These are phyloP conservation scores for Meripilus lineatus DNA, from an alignment of 1,284 basidiomycete species.

Conservation along the genomic window DNA sequence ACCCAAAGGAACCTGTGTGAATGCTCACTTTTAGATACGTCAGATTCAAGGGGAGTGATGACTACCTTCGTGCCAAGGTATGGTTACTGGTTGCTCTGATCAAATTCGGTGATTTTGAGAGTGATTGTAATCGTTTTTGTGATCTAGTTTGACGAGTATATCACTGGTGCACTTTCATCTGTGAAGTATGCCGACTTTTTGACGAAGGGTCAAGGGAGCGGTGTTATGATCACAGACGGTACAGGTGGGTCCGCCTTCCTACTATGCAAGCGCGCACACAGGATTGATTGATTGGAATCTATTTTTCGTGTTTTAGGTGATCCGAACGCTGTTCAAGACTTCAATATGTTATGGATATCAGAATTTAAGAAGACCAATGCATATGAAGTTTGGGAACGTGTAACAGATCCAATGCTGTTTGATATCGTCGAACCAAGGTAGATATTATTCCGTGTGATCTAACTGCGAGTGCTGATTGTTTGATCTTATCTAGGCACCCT, in stretches of 20 bases:
- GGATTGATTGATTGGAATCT: slow-evolving; percentile 7
- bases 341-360: slow-evolving; percentile 79
- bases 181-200: slow-evolving; percentile 87
- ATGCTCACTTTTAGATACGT: not conserved
- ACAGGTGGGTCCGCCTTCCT: slow-evolving; percentile 39
- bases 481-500: slow-evolving; percentile 56
- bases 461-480: not conserved
- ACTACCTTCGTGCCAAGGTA: slow-evolving; percentile 85
- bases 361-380: slow-evolving; percentile 84
- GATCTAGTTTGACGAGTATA: slow-evolving; percentile 79
- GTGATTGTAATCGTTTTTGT: slow-evolving; percentile 1
- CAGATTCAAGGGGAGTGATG: slow-evolving; percentile 89
- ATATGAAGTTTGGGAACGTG: slow-evolving; percentile 81
- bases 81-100: slow-evolving; percentile 13
- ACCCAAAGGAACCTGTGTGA: slow-evolving; percentile 5
- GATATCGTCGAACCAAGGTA: slow-evolving; percentile 89
- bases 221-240: slow-evolving; percentile 61
- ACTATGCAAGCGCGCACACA: too few species aligned
- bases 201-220: slow-evolving; percentile 55
- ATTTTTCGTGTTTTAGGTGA: slow-evolving; percentile 30
- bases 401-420: slow-evolving; percentile 86
- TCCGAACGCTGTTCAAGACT: slow-evolving; percentile 57
- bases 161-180: slow-evolving; percentile 73
- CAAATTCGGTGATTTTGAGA: not conserved
- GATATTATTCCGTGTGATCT: slow-evolving; percentile 17